These are phyloP conservation scores for Aspergillus fischeri DNA, from an alignment of 2,329 filamentous ascomycete genomes.

Conservation along the genomic window DNA sequence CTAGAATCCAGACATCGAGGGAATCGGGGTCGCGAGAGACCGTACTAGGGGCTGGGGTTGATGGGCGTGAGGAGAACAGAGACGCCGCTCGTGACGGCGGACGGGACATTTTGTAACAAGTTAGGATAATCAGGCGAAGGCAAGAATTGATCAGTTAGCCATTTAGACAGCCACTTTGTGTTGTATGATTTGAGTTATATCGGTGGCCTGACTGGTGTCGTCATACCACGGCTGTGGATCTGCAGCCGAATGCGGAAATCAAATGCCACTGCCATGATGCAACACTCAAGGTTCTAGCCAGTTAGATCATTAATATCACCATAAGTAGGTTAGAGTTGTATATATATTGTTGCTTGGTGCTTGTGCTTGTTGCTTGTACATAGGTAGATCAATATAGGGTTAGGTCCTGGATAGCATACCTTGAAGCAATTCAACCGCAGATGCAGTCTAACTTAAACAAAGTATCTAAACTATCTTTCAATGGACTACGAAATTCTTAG, in stretches of 20 bases:
- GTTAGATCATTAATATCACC: too few relatives aligned
- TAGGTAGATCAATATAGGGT: too few relatives aligned
- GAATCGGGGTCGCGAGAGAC: slow-evolving; percentile 21
- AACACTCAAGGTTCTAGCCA: neutral
- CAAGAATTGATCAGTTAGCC: neutral
- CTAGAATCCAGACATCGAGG: slow-evolving; percentile 33
- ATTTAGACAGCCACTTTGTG: too few relatives aligned
- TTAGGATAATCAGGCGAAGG: too few relatives aligned
- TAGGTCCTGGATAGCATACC: too few relatives aligned
- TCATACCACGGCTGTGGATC: neutral
- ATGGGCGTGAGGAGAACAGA: neutral
- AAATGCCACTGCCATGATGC: neutral
- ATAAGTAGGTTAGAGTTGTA: neutral
- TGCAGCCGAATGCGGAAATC: neutral
- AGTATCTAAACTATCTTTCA: too few relatives aligned
- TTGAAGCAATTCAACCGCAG: too few relatives aligned
- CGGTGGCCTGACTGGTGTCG: neutral
- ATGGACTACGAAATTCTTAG: too few relatives aligned
- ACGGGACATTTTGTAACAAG: neutral
- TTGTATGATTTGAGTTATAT: neutral
- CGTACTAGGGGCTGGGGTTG: neutral
- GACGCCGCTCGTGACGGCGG: neutral
- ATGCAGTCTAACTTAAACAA: neutral
- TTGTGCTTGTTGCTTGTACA: too few relatives aligned
- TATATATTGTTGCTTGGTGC: too few relatives aligned